Conservation (phyloP, 495 filamentous ascomycete genomes). For the Pseudomonodictys pantanalensis region DNA sequence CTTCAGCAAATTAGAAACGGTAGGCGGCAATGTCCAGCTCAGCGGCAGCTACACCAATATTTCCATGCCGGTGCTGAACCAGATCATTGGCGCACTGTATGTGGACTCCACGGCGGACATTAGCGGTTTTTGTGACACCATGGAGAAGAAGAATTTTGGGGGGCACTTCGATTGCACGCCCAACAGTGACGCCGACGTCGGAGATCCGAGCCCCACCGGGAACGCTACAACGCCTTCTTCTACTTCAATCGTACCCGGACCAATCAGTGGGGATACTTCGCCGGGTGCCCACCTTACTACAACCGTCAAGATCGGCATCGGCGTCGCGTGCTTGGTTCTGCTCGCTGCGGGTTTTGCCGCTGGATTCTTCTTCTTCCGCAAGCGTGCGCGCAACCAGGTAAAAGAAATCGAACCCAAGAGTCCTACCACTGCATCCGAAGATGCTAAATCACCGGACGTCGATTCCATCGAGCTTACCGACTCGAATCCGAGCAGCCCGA, state of each 20-base stretch:
- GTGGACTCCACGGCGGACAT: slow-evolving; percentile 18
- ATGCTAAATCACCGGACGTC: neutral
- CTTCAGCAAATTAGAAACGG: slow-evolving; percentile 8
- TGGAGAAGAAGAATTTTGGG: slow-evolving; percentile 2
- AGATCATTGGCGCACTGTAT: slow-evolving; percentile 12
- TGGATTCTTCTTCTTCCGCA: slow-evolving; percentile 6
- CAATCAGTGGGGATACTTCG: neutral
- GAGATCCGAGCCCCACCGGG: neutral
- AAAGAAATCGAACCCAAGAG: slow-evolving; percentile 8
- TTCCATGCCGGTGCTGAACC: slow-evolving; percentile 19
- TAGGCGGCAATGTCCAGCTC: slow-evolving; percentile 16
- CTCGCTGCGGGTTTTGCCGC: neutral
- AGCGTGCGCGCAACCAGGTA: slow-evolving; percentile 10
- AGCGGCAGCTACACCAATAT: slow-evolving; percentile 19
- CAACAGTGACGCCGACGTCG: neutral
- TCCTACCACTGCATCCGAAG: too few relatives aligned
- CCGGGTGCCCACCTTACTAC: neutral
- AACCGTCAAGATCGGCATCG: slow-evolving; percentile 1
- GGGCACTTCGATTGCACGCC: slow-evolving; percentile 18
- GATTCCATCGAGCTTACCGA: slow-evolving; percentile 5
- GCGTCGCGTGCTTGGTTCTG: neutral
- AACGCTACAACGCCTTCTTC: neutral
- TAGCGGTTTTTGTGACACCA: neutral
- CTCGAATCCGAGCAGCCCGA: neutral
- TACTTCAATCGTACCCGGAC: neutral